Base-by-base conservation (phyloP, 306 rosid species). In the Fragaria iinumae region DNA sequence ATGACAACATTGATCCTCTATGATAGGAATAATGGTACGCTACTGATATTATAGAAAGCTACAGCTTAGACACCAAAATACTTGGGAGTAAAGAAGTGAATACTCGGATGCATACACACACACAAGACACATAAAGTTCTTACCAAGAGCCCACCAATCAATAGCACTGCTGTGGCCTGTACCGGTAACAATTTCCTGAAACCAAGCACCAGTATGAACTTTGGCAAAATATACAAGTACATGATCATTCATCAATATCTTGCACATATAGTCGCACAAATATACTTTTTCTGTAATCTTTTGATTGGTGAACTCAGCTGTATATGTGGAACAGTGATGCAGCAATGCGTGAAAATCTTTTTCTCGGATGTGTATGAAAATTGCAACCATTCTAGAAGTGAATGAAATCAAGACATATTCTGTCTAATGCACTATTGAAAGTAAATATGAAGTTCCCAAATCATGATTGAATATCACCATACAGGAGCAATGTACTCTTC, bases 91-190 rank as follows among this genome's bases (percentile, higher is more conserved):
- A 14, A 71, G 36, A 36, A 71, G 8, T 29, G 16, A 32, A 49
- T 6, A 38, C 41, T 38, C 4, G 41, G 41, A 38, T 38, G 6
- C 41, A 38, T 38, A 38, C 41, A 71, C 29, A 49, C 6, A 16
- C 21, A 56, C 59, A 78, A 57, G 72, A 59, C 2, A 34, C n/a
- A 34, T 2, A 17, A 38, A 65, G 25, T 65, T 75, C 88, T 86
- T 87, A 95, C 98, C 98, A 71, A 95, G 86, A 69, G 98, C 88
- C 98, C 98, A 95, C 98, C 98, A 95, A 80, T 95, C 98, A 62
- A 95, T 89, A 36, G 96, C 93, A 71, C 98, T 90, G 68, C 88
- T 76, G 78, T 95, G 98, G 88, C 91, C 87, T 29, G 88, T 85
- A 45, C 98, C 98, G 2, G 88, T 90, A 74, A 95, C 86, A 83